A percentile compares a stretch with the other conserved stretches of the same genome.
These are phyloP conservation scores for Pyrenula massariospora DNA, from an alignment of 495 filamentous ascomycete species.

Conservation along the genomic window DNA sequence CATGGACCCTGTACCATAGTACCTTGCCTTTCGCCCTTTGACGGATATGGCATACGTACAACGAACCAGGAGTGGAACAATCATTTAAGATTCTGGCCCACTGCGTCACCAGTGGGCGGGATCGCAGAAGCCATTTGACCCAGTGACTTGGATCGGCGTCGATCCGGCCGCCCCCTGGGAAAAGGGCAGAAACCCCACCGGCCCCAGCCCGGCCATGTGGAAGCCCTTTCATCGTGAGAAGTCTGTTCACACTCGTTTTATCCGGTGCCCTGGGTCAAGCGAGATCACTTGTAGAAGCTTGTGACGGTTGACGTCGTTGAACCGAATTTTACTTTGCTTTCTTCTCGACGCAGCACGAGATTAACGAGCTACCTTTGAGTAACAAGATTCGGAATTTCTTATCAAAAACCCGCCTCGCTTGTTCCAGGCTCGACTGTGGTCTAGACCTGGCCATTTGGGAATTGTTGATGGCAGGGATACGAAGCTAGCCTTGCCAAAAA, in stretches of 20 bases:
- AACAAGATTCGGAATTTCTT: neutral
- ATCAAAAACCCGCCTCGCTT: neutral
- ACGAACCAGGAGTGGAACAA: neutral
- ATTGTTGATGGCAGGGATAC: too few relatives aligned
- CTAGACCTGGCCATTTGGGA: neutral
- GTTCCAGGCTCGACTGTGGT: neutral
- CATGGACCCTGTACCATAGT: neutral
- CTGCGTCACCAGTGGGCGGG: neutral
- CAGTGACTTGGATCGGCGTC: neutral
- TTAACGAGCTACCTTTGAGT: too few relatives aligned
- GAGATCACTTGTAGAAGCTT: too few relatives aligned
- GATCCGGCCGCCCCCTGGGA: neutral
- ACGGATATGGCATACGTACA: neutral
- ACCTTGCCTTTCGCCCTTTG: too few relatives aligned
- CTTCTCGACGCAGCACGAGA: too few relatives aligned
- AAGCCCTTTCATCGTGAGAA: neutral
- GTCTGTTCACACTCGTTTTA: neutral
- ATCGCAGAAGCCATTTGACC: neutral
- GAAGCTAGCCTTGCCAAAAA: too few relatives aligned
- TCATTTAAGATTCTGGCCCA: neutral
- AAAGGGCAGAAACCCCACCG: neutral
- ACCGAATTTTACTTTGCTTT: too few relatives aligned
- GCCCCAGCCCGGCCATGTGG: neutral
- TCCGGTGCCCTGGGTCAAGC: neutral
- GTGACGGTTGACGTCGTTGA: too few relatives aligned